phyloP scores from a whole-genome alignment of 2,329 filamentous ascomycete genomes.

The Calonectria henricotiae region DNA sequence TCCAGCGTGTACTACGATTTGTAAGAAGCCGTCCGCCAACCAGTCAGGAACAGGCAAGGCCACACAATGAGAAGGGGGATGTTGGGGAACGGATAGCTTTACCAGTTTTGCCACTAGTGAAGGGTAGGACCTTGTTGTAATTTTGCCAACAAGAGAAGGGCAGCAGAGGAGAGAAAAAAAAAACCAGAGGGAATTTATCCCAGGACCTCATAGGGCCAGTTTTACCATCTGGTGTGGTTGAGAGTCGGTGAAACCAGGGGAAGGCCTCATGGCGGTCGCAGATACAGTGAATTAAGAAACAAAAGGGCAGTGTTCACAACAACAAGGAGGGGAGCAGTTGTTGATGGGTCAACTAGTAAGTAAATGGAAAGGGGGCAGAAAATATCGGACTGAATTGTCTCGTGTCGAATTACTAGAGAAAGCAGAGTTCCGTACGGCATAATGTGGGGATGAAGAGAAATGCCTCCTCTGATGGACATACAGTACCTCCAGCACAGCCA shows the following conservation, averaged over 20 bases:
- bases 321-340: background rate
- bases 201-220: constrained; percentile 3
- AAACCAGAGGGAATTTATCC: constrained; percentile 20
- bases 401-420: constrained; percentile 3
- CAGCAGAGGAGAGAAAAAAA: background rate
- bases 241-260: constrained; percentile 37
- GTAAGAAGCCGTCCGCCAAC: constrained; percentile 26
- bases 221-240: constrained; percentile 26
- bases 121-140: constrained; percentile 23
- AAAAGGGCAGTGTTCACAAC: constrained; percentile 12
- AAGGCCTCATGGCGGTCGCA: constrained; percentile 2
- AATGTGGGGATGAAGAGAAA: constrained; percentile 8
- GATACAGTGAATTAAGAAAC: constrained; percentile 14
- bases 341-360: constrained; percentile 22
- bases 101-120: constrained; percentile 34
- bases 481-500: background rate
- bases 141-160: constrained; percentile 17
- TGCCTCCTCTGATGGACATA: constrained; percentile 10
- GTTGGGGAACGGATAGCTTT: constrained; percentile 23
- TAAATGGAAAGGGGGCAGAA: background rate
- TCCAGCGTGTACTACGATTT: constrained; percentile 36
- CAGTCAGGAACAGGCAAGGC: constrained; percentile 23
- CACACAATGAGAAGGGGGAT: constrained; percentile 19
- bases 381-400: background rate
- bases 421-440: background rate